Conservation (phyloP, 2,329 filamentous ascomycete species). For the Cordyceps sp. region DNA sequence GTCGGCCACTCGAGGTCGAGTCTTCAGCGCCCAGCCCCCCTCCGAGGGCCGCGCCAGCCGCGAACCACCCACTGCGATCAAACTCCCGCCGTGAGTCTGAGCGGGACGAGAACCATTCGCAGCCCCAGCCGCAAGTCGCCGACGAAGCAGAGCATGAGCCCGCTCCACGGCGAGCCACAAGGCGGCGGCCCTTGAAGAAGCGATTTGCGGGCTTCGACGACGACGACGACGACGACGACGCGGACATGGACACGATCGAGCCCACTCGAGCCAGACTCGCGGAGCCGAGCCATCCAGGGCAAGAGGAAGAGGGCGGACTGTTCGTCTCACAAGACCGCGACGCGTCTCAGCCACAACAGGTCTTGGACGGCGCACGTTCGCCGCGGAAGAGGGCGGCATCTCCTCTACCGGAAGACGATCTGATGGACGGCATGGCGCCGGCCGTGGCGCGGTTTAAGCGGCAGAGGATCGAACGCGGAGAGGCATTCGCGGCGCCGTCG, state of each 20-base stretch:
- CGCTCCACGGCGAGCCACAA: conserved; percentile 7
- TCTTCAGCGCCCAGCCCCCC: conserved; percentile 9
- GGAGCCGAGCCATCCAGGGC: no score
- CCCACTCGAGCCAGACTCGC: conserved; percentile 3
- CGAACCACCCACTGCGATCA: no score
- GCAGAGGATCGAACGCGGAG: conserved; percentile 47
- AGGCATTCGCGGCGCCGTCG: conserved; percentile 20
- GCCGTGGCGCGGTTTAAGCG: conserved; percentile 65
- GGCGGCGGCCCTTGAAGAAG: conserved; percentile 25
- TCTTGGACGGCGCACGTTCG: conserved; percentile 6
- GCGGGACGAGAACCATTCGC: no score
- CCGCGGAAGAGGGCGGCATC: conserved; percentile 30
- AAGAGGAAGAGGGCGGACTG: no score
- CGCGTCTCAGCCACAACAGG: conserved; percentile 6
- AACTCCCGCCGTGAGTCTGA: no score
- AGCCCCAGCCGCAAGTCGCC: no score
- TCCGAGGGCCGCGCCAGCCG: no score
- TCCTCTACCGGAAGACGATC: conserved; percentile 28
- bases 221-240: conserved; percentile 24
- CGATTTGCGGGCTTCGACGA: conserved; percentile 60
- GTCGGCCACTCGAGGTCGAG: conserved; percentile 45
- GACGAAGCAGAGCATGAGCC: conserved; percentile 8
- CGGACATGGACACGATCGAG: conserved; percentile 11
- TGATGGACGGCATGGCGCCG: conserved; percentile 59
- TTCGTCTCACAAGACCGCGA: conserved; percentile 37